A percentile compares a stretch with the other conserved stretches of the same genome.
These are phyloP conservation scores for Boletellus deceptivus DNA, from an alignment of 1,284 basidiomycete genomes.

Conservation along the genomic window DNA sequence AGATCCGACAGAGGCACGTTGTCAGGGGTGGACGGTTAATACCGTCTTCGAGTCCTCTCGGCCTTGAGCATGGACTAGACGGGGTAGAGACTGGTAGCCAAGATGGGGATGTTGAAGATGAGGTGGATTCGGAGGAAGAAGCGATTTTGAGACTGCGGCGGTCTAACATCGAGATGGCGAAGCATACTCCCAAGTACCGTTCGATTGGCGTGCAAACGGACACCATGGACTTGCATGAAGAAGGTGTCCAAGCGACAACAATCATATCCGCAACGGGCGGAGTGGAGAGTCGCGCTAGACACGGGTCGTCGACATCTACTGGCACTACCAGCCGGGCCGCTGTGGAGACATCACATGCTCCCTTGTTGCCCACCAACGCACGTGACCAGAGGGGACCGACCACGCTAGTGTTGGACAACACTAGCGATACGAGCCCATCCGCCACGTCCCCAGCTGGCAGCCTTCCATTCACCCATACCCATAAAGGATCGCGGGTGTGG, in stretches of 20 bases:
- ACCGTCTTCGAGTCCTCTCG: constrained; percentile 40
- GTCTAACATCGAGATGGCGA: constrained; percentile 11
- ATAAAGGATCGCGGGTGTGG: constrained; percentile 58
- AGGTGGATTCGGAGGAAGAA: constrained; percentile 58
- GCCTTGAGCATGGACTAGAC: constrained; percentile 51
- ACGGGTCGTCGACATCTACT: constrained; percentile 37
- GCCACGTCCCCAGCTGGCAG: constrained; percentile 34
- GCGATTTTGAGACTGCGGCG: constrained; percentile 23
- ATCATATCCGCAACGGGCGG: constrained; percentile 15
- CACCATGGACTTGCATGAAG: constrained; percentile 20
- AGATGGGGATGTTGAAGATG: constrained; percentile 82
- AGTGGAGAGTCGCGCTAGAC: constrained; percentile 25
- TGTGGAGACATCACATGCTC: constrained; percentile 27
- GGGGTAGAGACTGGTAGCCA: constrained; percentile 64
- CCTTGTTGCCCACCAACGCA: not conserved
- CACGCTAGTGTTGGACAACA: constrained; percentile 2
- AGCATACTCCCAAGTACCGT: constrained; percentile 18
- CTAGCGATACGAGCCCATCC: not conserved
- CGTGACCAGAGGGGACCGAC: not conserved
- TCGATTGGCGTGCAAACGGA: constrained; percentile 35
- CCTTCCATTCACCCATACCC: constrained; percentile 23
- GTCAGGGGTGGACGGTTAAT: constrained; percentile 57
- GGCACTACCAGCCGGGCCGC: constrained; percentile 26
- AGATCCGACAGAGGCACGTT: constrained; percentile 77
- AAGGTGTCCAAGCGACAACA: constrained; percentile 25